These are phyloP conservation scores for Sorghum bicolor DNA, from an alignment of 176 grass and related monocot genomes.

Conservation along the genomic window Sorghum_bicolor_NCBIv3 NC_012873.2:62775501-62776000, in stretches of 20 bases:
- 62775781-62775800: constrained; percentile 29
- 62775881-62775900: constrained; percentile 87
- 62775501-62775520: neutral
- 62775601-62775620: constrained; percentile 32
- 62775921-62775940: constrained; percentile 70
- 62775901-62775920: constrained; percentile 78
- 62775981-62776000: constrained; percentile 59
- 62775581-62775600: constrained; percentile 29
- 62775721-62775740: neutral
- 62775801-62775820: constrained; percentile 37
- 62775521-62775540: constrained; percentile 21
- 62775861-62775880: constrained; percentile 30
- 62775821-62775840: constrained; percentile 22
- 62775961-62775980: constrained; percentile 63
- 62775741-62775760: neutral
- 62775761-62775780: neutral
- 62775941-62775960: constrained; percentile 54
- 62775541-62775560: constrained; percentile 49
- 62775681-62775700: constrained; percentile 1
- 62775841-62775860: constrained; percentile 36
- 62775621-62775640: constrained; percentile 86
- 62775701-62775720: constrained; percentile 49
- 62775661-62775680: constrained; percentile 31
- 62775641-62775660: constrained; percentile 28
- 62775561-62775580: constrained; percentile 24